Conservation (phyloP, 1,139 yeast species). For the Kazachstania sp. region DNA sequence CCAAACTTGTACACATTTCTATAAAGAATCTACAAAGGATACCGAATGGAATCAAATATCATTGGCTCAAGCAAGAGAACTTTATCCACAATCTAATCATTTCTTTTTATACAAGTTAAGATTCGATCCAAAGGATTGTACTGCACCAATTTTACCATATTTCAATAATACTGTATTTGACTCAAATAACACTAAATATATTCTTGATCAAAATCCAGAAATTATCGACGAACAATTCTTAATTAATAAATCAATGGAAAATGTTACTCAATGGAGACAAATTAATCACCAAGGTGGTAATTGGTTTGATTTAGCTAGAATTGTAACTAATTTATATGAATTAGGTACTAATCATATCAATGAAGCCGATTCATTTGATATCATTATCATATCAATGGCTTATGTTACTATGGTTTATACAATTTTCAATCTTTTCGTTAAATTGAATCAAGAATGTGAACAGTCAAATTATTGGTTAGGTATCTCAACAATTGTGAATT, state of each 20-base stretch:
- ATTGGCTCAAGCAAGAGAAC: constrained; percentile 15
- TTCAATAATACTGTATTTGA: constrained; percentile 20
- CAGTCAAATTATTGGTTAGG: constrained; percentile 84
- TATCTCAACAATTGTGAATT: constrained; percentile 68
- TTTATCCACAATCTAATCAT: constrained; percentile 17
- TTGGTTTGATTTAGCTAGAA: constrained; percentile 53
- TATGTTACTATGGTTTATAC: constrained; percentile 90
- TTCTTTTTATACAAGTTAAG: constrained; percentile 25
- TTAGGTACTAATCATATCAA: constrained; percentile 48
- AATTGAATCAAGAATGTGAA: constrained; percentile 65
- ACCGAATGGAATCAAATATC: constrained; percentile 20
- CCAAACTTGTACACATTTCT: constrained; percentile 25
- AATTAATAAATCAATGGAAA: constrained; percentile 22
- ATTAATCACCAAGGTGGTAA: constrained; percentile 35
- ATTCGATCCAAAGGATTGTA: constrained; percentile 10
- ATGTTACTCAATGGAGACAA: constrained; percentile 50
- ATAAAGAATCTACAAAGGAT: constrained; percentile 12
- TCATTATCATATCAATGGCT: constrained; percentile 70
- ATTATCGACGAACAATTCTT: constrained; percentile 18
- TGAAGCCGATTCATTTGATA: constrained; percentile 87
- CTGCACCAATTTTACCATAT: constrained; percentile 14
- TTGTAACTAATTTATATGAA: constrained; percentile 39
- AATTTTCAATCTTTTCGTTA: constrained; percentile 63
- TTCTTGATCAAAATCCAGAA: constrained; percentile 19
- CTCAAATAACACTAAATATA: constrained; percentile 17